Evolutionary conservation across 345 rosid genomes (phyloP).

Genomic region (Gossypium ekmanianum): DNA sequence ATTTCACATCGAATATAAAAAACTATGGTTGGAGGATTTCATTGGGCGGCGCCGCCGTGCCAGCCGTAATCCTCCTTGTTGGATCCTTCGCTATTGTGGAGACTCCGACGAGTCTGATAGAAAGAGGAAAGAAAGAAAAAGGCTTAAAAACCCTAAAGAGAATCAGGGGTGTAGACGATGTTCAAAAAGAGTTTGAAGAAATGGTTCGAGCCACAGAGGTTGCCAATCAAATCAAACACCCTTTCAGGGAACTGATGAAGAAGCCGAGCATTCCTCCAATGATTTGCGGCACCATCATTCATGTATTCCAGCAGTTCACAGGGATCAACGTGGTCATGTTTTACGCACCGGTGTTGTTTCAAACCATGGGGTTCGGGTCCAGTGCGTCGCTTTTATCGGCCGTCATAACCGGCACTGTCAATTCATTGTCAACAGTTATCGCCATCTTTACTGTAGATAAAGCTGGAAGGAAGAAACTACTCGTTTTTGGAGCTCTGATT

Average conservation of each 20-base stretch:
- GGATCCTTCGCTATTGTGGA: conserved; percentile 61
- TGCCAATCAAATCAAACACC: conserved; percentile 37
- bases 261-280: conserved; percentile 44
- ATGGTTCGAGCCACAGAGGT: conserved; percentile 43
- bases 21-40: conserved; percentile 65
- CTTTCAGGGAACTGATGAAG: conserved; percentile 35
- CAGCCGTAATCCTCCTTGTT: conserved; percentile 47
- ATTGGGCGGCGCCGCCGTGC: conserved; percentile 58
- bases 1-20: conserved; percentile 29
- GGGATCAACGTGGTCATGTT: conserved; percentile 56
- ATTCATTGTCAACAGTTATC: conserved; percentile 27
- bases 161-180: conserved; percentile 53
- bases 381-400: conserved; percentile 44
- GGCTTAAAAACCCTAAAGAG: conserved; percentile 35
- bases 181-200: conserved; percentile 42
- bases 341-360: conserved; percentile 53
- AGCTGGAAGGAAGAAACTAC: conserved; percentile 38
- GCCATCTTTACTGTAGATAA: conserved; percentile 35
- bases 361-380: conserved; percentile 45
- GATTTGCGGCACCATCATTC: conserved; percentile 43
- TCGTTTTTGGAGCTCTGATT: conserved; percentile 31
- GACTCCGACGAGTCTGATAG: conserved; percentile 65
- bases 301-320: conserved; percentile 67
- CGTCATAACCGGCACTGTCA: conserved; percentile 37
- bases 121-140: conserved; percentile 42